Percentiles rank a stretch among this genome's conserved stretches.
Conservation (phyloP, 257 asterid species). For the Solanum pinnatisectum region DNA sequence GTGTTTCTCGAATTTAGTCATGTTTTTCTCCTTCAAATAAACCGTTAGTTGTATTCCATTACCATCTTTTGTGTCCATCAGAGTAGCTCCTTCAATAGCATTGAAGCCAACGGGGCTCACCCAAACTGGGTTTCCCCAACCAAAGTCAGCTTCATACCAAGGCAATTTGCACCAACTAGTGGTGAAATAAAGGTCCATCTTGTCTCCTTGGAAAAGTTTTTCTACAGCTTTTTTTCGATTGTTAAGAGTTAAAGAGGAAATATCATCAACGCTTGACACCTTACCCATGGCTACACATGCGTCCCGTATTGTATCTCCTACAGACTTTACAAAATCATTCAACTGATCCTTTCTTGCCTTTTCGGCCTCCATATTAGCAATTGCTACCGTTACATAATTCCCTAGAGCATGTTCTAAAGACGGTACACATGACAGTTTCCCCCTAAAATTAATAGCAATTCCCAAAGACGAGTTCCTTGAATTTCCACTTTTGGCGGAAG, state of each 20-base stretch:
- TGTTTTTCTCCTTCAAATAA: background rate
- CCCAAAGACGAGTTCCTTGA: background rate
- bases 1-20: slow-evolving; percentile 2
- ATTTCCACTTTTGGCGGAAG: background rate
- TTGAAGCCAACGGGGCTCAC: background rate
- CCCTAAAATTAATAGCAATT: background rate
- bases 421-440: background rate
- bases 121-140: slow-evolving; percentile 25
- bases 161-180: slow-evolving; percentile 8
- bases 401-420: background rate
- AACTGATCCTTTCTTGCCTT: no score
- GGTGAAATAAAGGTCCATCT: background rate
- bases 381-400: background rate
- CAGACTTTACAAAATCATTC: no score
- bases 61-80: slow-evolving; percentile 2
- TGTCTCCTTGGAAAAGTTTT: background rate
- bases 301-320: background rate
- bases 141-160: slow-evolving; percentile 22
- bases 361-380: background rate
- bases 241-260: background rate
- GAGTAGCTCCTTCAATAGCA: background rate
- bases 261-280: background rate
- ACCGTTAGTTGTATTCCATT: slow-evolving; percentile 21
- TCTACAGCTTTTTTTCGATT: background rate
- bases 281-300: background rate